These are phyloP conservation scores for Kurtzmaniella quercitrusa DNA, from an alignment of 1,139 yeast species.

Conservation along the genomic window DNA sequence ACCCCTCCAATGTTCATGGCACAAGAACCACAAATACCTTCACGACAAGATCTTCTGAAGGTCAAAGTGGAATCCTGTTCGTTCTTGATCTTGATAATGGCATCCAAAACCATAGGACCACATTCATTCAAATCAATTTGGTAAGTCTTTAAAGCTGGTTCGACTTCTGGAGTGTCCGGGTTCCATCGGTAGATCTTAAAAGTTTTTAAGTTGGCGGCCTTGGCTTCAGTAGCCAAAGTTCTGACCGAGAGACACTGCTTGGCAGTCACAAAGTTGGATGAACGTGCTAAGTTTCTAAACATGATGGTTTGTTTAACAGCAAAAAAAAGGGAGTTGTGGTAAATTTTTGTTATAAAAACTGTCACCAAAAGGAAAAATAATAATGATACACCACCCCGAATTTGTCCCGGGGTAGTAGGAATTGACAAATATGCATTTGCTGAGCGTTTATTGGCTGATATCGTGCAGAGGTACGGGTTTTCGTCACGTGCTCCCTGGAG, in stretches of 20 bases:
- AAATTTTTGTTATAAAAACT: conserved; percentile 3
- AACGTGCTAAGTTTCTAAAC: conserved; percentile 7
- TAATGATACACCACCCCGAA: not conserved
- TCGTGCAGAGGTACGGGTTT: not conserved
- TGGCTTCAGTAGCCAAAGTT: conserved; percentile 40
- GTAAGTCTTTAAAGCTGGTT: conserved; percentile 83
- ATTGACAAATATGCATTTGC: conserved; percentile 9
- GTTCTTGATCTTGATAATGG: conserved; percentile 87
- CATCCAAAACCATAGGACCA: conserved; percentile 98
- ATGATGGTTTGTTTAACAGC: conserved; percentile 1
- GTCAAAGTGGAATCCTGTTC: conserved; percentile 96
- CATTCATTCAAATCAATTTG: conserved; percentile 82
- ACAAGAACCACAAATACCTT: conserved; percentile 99
- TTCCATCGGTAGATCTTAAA: conserved; percentile 97
- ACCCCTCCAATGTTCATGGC: conserved; percentile 99
- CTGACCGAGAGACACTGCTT: conserved; percentile 16
- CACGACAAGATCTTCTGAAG: conserved; percentile 98
- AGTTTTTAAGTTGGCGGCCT: conserved; percentile 60
- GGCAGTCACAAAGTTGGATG: conserved; percentile 3
- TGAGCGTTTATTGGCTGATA: conserved; percentile 5
- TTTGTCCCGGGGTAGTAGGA: conserved; percentile 9
- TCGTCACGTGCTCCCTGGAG: not conserved
- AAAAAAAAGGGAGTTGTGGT: conserved; percentile 2
- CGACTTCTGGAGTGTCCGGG: conserved; percentile 93
- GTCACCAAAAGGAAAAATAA: conserved; percentile 1